These are phyloP conservation scores for Leccinum subrobustum DNA, from an alignment of 1,284 basidiomycete genomes.

Conservation along the genomic window DNA sequence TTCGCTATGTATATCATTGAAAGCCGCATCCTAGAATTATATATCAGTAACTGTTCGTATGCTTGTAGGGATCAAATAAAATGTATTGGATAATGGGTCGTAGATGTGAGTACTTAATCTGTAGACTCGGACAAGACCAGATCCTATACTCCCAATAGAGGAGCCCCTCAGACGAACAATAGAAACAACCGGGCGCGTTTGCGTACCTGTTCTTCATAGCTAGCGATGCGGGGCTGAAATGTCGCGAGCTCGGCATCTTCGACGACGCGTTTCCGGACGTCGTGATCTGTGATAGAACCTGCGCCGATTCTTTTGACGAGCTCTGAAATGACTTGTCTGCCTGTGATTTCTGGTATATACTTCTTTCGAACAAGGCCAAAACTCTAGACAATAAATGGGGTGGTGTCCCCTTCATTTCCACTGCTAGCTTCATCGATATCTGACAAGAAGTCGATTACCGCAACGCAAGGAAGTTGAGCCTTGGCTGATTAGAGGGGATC, in stretches of 20 bases:
- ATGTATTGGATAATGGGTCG: too few species aligned
- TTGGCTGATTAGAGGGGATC: too few species aligned
- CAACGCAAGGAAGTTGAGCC: too few species aligned
- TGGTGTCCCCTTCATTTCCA: too few species aligned
- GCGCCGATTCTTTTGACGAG: conserved; percentile 67
- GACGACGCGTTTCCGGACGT: conserved; percentile 66
- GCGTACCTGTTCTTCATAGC: conserved; percentile 91
- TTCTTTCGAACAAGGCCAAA: too few species aligned
- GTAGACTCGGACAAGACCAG: too few species aligned
- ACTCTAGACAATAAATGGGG: too few species aligned
- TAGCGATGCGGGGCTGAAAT: conserved; percentile 75
- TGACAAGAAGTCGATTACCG: too few species aligned
- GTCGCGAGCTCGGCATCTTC: conserved; percentile 64
- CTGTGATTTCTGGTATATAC: conserved; percentile 62
- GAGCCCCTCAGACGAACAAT: too few species aligned
- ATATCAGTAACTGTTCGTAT: neutral
- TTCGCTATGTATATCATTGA: neutral
- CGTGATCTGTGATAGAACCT: conserved; percentile 52
- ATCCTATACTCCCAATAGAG: too few species aligned
- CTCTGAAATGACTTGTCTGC: conserved; percentile 81
- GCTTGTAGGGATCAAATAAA: neutral
- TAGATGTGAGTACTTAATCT: too few species aligned
- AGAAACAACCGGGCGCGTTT: neutral
- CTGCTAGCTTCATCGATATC: too few species aligned
- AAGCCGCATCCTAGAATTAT: neutral